A percentile compares a stretch with the other conserved stretches of the same genome.
Evolutionary conservation across 1,139 yeast genomes (phyloP).

Genomic region (Taphrina pruni): DNA sequence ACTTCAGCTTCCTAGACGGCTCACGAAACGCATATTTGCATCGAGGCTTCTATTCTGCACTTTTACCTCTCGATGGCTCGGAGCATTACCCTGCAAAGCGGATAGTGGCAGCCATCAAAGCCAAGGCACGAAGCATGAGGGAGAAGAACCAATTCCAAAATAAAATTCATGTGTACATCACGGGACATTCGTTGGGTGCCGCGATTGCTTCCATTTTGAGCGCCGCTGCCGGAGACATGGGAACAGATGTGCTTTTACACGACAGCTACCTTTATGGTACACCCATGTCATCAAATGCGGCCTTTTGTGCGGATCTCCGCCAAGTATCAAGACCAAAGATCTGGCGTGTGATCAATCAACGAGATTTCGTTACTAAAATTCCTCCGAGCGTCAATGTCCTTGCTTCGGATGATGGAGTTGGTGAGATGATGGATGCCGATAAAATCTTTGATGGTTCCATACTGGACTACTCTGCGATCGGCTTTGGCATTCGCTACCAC

Average conservation of each 20-base stretch:
- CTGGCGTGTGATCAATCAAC: conserved; percentile 36
- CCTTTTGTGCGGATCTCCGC: not conserved
- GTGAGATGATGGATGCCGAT: conserved; percentile 3
- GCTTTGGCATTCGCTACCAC: conserved; percentile 16
- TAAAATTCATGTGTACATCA: conserved; percentile 27
- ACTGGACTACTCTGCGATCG: conserved; percentile 26
- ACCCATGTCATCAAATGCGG: conserved; percentile 32
- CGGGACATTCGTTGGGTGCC: conserved; percentile 41
- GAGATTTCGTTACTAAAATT: conserved; percentile 30
- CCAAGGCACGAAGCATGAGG: conserved; percentile 17
- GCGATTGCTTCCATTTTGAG: conserved; percentile 32
- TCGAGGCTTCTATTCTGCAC: conserved; percentile 33
- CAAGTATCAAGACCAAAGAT: not conserved
- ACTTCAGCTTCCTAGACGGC: not conserved
- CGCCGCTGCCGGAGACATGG: conserved; percentile 19
- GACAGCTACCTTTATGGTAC: conserved; percentile 32
- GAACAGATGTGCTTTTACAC: not conserved
- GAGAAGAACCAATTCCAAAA: not conserved
- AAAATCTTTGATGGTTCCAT: conserved; percentile 10
- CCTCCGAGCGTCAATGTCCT: conserved; percentile 27
- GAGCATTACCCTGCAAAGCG: conserved; percentile 26
- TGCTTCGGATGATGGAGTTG: conserved; percentile 14
- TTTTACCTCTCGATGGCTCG: conserved; percentile 16
- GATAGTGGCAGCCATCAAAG: conserved; percentile 22
- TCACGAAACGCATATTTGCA: conserved; percentile 3